phyloP scores from a whole-genome alignment of 768 basidiomycete genomes.

The Lentinula sp. region DNA sequence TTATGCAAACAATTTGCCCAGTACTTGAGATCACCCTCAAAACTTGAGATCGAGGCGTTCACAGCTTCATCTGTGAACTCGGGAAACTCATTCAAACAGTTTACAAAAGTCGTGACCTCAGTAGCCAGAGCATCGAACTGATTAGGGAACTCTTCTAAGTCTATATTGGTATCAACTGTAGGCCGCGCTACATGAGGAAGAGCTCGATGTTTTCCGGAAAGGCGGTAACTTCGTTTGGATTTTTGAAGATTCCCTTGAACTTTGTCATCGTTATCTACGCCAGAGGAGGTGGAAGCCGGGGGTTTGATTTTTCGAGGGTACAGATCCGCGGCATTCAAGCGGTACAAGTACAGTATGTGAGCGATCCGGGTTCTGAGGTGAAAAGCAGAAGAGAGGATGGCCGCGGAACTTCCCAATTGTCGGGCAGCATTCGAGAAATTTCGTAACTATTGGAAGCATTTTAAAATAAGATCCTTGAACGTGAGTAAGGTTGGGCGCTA shows the following conservation, averaged over 20 bases:
- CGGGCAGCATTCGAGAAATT: constrained; percentile 75
- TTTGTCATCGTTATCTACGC: neutral
- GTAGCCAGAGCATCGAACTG: constrained; percentile 57
- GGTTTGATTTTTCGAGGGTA: constrained; percentile 60
- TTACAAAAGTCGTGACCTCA: constrained; percentile 64
- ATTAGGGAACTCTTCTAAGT: constrained; percentile 60
- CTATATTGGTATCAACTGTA: constrained; percentile 48
- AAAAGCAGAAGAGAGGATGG: constrained; percentile 69
- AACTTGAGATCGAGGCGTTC: constrained; percentile 59
- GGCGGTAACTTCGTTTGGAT: constrained; percentile 19
- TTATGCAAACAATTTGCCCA: constrained; percentile 69
- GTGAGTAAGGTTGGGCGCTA: constrained; percentile 14
- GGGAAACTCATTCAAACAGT: constrained; percentile 73
- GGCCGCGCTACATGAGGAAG: constrained; percentile 49
- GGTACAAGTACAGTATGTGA: constrained; percentile 65
- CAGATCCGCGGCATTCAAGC: constrained; percentile 71
- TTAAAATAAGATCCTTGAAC: neutral
- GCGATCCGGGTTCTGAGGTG: constrained; percentile 65
- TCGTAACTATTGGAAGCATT: constrained; percentile 46
- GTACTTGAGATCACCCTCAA: constrained; percentile 73
- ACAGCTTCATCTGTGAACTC: constrained; percentile 71
- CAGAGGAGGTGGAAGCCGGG: constrained; percentile 23
- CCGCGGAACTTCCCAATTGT: constrained; percentile 72
- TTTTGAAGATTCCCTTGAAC: constrained; percentile 2
- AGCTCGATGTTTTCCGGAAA: constrained; percentile 26